phyloP scores from a whole-genome alignment of 164 flowering plant genomes.

The Hamamelis virginiana region DNA sequence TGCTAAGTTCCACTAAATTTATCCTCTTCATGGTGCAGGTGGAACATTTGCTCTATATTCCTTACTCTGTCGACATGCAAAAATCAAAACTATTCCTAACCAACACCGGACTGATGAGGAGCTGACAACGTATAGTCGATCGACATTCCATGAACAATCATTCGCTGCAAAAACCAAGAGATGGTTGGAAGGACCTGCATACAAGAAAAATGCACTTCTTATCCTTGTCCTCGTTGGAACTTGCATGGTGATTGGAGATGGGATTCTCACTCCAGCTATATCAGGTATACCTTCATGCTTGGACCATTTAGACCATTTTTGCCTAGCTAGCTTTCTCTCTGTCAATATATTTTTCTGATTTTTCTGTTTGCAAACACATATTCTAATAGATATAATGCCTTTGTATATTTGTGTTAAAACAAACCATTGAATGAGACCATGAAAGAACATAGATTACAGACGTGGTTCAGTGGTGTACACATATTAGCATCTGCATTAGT shows the following conservation, averaged over 20 bases:
- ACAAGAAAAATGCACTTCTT: conserved; percentile 68
- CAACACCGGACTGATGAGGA: conserved; percentile 91
- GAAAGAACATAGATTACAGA: too few species aligned
- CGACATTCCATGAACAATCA: conserved; percentile 63
- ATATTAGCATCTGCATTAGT: too few species aligned
- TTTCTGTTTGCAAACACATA: not conserved
- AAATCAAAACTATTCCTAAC: conserved; percentile 79
- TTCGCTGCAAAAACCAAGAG: conserved; percentile 88
- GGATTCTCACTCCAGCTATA: conserved; percentile 96
- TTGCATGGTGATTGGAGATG: conserved; percentile 97
- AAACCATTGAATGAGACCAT: too few species aligned
- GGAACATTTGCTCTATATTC: conserved; percentile 97
- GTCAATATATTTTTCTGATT: not conserved
- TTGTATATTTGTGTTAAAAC: too few species aligned
- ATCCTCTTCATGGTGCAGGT: conserved; percentile 42
- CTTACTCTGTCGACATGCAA: conserved; percentile 93
- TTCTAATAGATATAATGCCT: not conserved
- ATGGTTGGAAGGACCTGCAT: conserved; percentile 68
- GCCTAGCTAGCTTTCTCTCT: too few species aligned
- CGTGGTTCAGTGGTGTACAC: too few species aligned
- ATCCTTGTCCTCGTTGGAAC: conserved; percentile 88
- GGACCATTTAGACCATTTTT: not conserved
- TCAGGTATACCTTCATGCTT: conserved; percentile 53
- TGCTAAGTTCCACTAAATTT: not conserved
- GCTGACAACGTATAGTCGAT: conserved; percentile 87